Base-by-base conservation (phyloP, 441 rosid genomes). In the Corymbia citriodora region DNA sequence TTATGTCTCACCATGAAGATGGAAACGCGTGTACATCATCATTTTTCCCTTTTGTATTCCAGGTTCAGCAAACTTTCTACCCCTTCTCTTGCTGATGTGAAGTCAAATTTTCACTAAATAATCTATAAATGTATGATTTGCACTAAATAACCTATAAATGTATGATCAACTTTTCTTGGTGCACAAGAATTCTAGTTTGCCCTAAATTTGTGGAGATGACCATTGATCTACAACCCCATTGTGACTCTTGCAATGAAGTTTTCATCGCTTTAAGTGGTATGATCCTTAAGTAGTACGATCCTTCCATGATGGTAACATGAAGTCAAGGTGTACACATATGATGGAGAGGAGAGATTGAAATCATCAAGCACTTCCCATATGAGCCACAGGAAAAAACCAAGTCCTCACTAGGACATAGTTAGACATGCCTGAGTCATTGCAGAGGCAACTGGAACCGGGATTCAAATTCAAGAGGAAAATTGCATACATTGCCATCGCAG, bases 1-100 rank as follows among this genome's bases (percentile, higher is more conserved):
- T 88, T 93, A 93, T 87, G 92, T 54, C 29, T 48, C 92, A 36
- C 74, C 92, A 57, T 92, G 85, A 91, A 25, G 70, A 55, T 12
- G 70, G 52, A 9, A 33, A 61, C 36, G 27, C 17, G 57, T 17
- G n/a, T 7, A 31, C 50, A 23, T 87, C 59, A 33, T 87, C 88
- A 54, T 53, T 3, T 40, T 79, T 79, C 52, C 52, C 85, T 52
- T 40, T 23, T 79, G 85, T 45, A 40, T 79, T 79, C 85, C 85
- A 79, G 3, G 52, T 23, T 79, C 52, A 23, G 52, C 85, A 79
- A 79, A 40, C 48, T 79, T 45, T 79, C 52, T 79, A 45, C 85
- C 85, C n/a, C 18, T 45, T 45, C n/a, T 12, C 52, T 40, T 12
- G 12, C 52, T 23, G 85, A 79, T 74, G 52, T 45, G 52, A 45